phyloP scores from a whole-genome alignment of 495 filamentous ascomycete genomes.

The Penicillium manginii region DNA sequence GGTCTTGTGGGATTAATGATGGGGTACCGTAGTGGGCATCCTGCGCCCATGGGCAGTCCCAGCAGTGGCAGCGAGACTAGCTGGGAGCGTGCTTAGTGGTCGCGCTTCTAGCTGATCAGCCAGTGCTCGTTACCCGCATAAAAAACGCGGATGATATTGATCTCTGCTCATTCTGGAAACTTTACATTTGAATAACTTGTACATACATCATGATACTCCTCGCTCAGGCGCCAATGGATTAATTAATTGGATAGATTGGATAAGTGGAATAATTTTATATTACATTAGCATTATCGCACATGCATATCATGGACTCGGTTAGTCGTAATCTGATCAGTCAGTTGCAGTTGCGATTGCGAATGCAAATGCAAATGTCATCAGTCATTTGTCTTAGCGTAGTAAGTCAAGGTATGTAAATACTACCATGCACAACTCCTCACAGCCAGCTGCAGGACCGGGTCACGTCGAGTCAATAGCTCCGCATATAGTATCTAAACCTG shows the following conservation, averaged over 20 bases:
- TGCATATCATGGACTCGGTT: slow-evolving; percentile 4
- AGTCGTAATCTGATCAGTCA: slow-evolving; percentile 2
- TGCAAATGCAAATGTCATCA: neutral
- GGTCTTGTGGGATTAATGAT: slow-evolving; percentile 88
- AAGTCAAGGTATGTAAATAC: too few relatives aligned
- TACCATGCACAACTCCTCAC: neutral
- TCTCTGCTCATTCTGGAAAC: slow-evolving; percentile 5
- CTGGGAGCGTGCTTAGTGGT: slow-evolving; percentile 40
- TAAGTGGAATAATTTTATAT: neutral
- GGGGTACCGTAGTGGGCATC: slow-evolving; percentile 60
- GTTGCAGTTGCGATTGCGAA: too few relatives aligned
- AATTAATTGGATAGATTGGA: neutral
- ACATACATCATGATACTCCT: slow-evolving; percentile 28
- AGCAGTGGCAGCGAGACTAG: slow-evolving; percentile 44
- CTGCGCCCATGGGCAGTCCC: slow-evolving; percentile 18
- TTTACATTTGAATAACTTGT: slow-evolving; percentile 10
- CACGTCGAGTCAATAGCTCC: neutral
- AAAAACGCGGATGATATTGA: too few relatives aligned
- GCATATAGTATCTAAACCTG: slow-evolving; percentile 3
- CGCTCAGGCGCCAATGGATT: slow-evolving; percentile 21
- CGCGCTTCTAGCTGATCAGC: too few relatives aligned
- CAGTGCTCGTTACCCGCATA: too few relatives aligned
- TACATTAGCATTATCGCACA: slow-evolving; percentile 16
- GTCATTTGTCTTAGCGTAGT: too few relatives aligned
- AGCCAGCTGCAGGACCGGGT: neutral